Evolutionary conservation across 805 yeast genomes (phyloP).

Genomic region (Ogataea henricii): DNA sequence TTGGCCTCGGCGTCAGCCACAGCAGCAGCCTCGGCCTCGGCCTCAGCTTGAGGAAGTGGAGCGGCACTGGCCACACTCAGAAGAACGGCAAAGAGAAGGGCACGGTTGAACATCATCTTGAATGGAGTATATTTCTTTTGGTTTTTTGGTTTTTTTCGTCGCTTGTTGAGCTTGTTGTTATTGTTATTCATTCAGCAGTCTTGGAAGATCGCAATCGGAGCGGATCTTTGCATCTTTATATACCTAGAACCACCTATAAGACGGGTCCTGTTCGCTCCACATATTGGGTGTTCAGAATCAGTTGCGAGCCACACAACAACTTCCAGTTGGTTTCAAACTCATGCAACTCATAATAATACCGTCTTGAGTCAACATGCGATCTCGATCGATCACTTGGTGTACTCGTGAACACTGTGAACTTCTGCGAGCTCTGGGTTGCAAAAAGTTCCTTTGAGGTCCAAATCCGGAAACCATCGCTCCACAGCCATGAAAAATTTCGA

Average conservation of each 20-base stretch:
- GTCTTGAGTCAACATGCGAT: neutral
- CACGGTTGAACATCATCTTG: conserved; percentile 21
- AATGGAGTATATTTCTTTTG: neutral
- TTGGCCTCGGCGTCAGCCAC: conserved; percentile 20
- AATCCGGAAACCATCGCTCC: conserved; percentile 22
- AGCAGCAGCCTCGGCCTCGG: conserved; percentile 26
- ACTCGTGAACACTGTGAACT: neutral
- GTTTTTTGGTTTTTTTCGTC: neutral
- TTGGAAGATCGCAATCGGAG: neutral
- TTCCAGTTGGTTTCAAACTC: conserved; percentile 12
- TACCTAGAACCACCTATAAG: neutral
- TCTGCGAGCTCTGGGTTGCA: neutral
- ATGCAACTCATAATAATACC: conserved; percentile 16
- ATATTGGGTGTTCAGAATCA: neutral
- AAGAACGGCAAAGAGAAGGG: conserved; percentile 14
- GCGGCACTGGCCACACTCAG: conserved; percentile 7
- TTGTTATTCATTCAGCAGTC: neutral
- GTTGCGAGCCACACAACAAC: neutral
- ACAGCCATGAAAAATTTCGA: conserved; percentile 12
- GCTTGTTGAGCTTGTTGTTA: no score
- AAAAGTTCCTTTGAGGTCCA: conserved; percentile 25
- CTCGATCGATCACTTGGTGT: neutral
- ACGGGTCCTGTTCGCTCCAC: neutral
- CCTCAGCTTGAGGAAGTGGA: conserved; percentile 8
- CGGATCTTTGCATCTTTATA: neutral